Conservation (phyloP, 129 eudicot genomes). For the Dittrichia graveolens region DNA sequence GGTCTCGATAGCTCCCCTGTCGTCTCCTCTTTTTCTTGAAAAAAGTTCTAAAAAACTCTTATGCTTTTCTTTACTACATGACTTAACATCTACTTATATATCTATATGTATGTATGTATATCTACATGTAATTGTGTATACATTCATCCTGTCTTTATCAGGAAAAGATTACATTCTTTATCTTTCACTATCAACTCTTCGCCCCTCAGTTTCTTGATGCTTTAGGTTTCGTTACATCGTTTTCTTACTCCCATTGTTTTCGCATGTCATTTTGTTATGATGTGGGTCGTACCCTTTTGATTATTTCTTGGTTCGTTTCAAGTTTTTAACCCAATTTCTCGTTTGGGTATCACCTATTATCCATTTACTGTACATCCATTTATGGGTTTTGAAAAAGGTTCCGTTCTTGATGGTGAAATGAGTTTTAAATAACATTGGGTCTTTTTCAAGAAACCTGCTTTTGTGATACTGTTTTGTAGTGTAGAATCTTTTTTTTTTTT, state of each 20-base stretch:
- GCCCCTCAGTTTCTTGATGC: slow-evolving; percentile 29
- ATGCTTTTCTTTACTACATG: slow-evolving; percentile 33
- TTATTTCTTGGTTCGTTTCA: slow-evolving; percentile 21
- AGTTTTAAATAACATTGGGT: slow-evolving; percentile 12
- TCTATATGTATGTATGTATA: neutral
- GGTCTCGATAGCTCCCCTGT: slow-evolving; percentile 59
- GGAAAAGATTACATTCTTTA: slow-evolving; percentile 18
- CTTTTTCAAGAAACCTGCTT: slow-evolving; percentile 24
- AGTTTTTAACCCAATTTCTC: slow-evolving; percentile 29
- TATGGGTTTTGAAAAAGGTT: slow-evolving; percentile 11
- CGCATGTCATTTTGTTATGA: slow-evolving; percentile 40
- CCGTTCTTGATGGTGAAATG: slow-evolving; percentile 21
- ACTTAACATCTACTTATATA: neutral
- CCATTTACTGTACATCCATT: slow-evolving; percentile 4
- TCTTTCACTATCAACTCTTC: slow-evolving; percentile 14
- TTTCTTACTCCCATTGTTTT: slow-evolving; percentile 22
- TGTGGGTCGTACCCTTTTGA: slow-evolving; percentile 26
- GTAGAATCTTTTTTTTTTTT: slow-evolving; percentile 21
- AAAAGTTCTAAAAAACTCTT: neutral
- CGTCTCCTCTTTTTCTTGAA: slow-evolving; percentile 38
- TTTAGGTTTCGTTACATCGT: slow-evolving; percentile 13
- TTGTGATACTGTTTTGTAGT: slow-evolving; percentile 11
- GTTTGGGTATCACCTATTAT: slow-evolving; percentile 19
- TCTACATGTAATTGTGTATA: neutral
- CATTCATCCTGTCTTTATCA: slow-evolving; percentile 36